Conservation (phyloP, 2,329 filamentous ascomycete genomes). For the Alternaria tenuissima region DNA sequence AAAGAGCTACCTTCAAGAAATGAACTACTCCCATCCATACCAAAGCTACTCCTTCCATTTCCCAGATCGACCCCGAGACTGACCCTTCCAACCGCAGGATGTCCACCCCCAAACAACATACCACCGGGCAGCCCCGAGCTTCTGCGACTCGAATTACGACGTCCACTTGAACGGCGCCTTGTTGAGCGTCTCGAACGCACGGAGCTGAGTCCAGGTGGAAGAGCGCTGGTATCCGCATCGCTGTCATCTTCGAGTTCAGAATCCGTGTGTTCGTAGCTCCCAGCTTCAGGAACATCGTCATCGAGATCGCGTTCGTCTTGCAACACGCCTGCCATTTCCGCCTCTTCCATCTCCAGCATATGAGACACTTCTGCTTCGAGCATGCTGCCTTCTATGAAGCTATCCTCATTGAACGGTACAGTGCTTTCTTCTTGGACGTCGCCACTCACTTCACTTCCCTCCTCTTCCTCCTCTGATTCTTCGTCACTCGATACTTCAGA, state of each 20-base stretch:
- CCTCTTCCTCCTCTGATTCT: constrained; percentile 18
- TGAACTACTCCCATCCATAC: constrained; percentile 47
- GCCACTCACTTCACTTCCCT: constrained; percentile 33
- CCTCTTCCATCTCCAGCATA: constrained; percentile 56
- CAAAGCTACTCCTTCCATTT: constrained; percentile 40
- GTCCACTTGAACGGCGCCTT: constrained; percentile 31
- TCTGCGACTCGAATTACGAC: constrained; percentile 31
- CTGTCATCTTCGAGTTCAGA: constrained; percentile 58
- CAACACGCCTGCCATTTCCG: constrained; percentile 56
- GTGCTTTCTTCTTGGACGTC: constrained; percentile 24
- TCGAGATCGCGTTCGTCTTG: constrained; percentile 60
- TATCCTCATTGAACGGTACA: constrained; percentile 61
- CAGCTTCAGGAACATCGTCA: constrained; percentile 62
- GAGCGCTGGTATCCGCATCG: constrained; percentile 31
- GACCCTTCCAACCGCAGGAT: constrained; percentile 15
- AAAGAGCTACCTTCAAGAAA: constrained; percentile 50
- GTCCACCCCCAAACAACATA: constrained; percentile 7
- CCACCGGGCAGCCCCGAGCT: constrained; percentile 27
- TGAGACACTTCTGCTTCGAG: constrained; percentile 48
- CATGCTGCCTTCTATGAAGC: constrained; percentile 57
- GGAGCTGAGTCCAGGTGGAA: constrained; percentile 28
- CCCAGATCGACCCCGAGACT: constrained; percentile 34
- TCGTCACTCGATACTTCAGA: constrained; percentile 46
- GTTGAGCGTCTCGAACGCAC: constrained; percentile 31
- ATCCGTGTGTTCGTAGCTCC: constrained; percentile 64